Base-by-base conservation (phyloP, 805 yeast genomes). In the Clavispora vitiphila region DNA sequence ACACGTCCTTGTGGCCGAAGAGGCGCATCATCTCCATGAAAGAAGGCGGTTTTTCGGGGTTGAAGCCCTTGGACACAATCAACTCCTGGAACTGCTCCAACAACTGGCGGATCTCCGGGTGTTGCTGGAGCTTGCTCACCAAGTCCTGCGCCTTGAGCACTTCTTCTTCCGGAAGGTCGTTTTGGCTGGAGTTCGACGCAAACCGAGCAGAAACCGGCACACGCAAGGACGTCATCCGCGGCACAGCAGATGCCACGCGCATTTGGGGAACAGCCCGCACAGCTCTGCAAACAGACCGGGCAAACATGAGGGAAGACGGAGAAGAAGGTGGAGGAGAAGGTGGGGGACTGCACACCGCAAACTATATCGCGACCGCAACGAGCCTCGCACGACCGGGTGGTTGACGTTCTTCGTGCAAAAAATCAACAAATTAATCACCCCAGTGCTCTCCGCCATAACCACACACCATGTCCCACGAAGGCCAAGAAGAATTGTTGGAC, bases 401-500 rank as follows among this genome's bases (percentile, higher is more conserved):
- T 8, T 29, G 32, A 29, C 19, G 32, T 15, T 24, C 6, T 15
- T 29, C 6, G 32, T 27, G 32, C 32, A 15, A 29, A 29, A 29
- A 29, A 29, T 29, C 32, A 29, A 29, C 32, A 29, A 29, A 29
- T 15, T 9, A 9, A 8, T 20, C 32, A 15, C 32, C 26, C 26
- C 26, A 24, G 26, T 29, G n/a, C 32, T 26, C 16, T 2, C 30
- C 30, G 7, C 30, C 30, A 21, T n/a, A 29, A 15, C 32, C 20
- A 29, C 35, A 22, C 34, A 42, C 35, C 39, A 86, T 87, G 95
- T 87, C 96, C 43, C 86, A 86, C 83, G 95, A 86, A 78, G 95
- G 93, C 62, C 98, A 91, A 85, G 99, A 93, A 86, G 99, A 93
- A 78, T 81, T 93, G 65, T 82, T 93, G 72, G 99, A 93, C 68